A percentile compares a stretch with the other conserved stretches of the same genome.
Conservation (phyloP, 2,329 filamentous ascomycete species). For the Talaromyces funiculosus region DNA sequence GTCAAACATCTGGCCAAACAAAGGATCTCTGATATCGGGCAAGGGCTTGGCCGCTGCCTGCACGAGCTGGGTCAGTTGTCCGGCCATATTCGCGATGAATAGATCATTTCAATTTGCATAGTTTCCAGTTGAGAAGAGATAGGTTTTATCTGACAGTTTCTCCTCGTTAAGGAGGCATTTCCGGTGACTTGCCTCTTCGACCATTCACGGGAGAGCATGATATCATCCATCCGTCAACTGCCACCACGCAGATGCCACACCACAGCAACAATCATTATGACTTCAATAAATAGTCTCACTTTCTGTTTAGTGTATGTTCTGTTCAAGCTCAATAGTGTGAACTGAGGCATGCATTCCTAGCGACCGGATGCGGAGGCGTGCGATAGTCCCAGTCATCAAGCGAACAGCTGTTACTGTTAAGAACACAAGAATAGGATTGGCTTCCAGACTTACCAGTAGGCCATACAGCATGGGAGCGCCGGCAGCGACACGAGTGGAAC, state of each 20-base stretch:
- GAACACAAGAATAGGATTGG: background rate
- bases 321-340: background rate
- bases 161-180: background rate
- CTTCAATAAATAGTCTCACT: background rate
- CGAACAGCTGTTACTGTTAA: background rate
- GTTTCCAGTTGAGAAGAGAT: background rate
- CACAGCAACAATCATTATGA: conserved; percentile 9
- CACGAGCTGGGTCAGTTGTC: conserved; percentile 30
- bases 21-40: conserved; percentile 29
- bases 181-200: conserved; percentile 9
- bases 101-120: background rate
- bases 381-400: background rate
- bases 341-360: conserved; percentile 17
- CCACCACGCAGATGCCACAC: background rate
- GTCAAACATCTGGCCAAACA: conserved; percentile 40
- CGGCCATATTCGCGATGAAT: conserved; percentile 15
- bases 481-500: conserved; percentile 22
- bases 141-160: background rate
- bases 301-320: background rate
- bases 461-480: background rate
- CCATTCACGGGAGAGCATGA: conserved; percentile 9
- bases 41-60: conserved; percentile 33
- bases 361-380: background rate
- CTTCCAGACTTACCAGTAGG: background rate
- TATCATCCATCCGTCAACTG: conserved; percentile 14